Evolutionary conservation across 305 asterid species (phyloP), one percentile per base, ranked within the genome.

Genomic region (Caryopteris hybrid): DNA sequence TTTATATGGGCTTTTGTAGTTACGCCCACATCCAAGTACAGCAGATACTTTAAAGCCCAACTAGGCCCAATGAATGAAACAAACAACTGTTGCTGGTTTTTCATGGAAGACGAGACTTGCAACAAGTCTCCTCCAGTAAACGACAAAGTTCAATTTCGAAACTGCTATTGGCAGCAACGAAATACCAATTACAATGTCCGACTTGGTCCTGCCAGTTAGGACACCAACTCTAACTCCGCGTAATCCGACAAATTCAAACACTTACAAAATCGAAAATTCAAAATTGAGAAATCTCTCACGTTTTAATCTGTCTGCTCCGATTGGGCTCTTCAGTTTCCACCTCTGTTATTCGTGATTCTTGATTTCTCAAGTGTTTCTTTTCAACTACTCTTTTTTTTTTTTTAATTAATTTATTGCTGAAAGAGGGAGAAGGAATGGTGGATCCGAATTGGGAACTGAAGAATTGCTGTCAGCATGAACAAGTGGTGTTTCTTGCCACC

Each of bases 391-490:
- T 39, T n/a, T 31, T 14, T 8, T 6, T 16, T 20, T 23, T 17
- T 22, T 16, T 11, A 6, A 2, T 64, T 48, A 8, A 1, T 54
- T 25, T 22, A 2, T 12, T 33, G 2, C 8, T 23, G 8, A 17
- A 25, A 69, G 74, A 39, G 29, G 45, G 13, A 45, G 46, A 43
- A 63, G 51, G 74, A 73, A 74, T 51, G 76, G 84, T 86, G 92
- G 65, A 79, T 72, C 95, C 96, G 61, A 88, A 90, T 68, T 90
- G 96, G 96, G 97, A 90, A 72, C 86, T 90, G 74, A 81, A 51
- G 78, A 68, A 73, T 71, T 90, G 92, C 56, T 86, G 97, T 51
- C 81, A 86, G 71, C 86, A 48, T 31, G 88, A 88, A 2, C 96
- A 90, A 61, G 76, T 41, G 8, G 74, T 63, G 57, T 90, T 87